Evolutionary conservation across 768 basidiomycete genomes (phyloP).

Genomic region (Tulasnella sp.): DNA sequence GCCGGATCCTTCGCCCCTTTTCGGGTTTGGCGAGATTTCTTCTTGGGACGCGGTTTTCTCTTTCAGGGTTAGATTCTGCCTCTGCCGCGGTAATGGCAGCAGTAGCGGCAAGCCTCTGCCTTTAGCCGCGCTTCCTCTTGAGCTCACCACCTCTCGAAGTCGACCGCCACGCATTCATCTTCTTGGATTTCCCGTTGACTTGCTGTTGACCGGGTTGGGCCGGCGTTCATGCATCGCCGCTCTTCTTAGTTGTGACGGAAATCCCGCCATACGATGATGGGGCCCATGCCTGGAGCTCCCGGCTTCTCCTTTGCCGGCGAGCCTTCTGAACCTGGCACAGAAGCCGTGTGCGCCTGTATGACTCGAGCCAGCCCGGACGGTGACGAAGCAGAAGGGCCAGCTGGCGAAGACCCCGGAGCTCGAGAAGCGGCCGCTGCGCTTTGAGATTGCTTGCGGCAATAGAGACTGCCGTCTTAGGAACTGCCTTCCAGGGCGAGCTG

Average conservation of each 20-base stretch:
- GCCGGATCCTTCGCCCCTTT: not conserved
- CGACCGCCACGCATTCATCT: conserved; percentile 71
- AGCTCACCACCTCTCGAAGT: conserved; percentile 86
- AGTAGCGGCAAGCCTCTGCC: conserved; percentile 32
- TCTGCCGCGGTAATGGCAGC: not conserved
- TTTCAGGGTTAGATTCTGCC: not conserved
- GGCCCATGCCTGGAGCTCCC: conserved; percentile 43
- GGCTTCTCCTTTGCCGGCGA: conserved; percentile 24
- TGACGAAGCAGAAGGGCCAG: conserved; percentile 21
- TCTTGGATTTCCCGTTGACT: conserved; percentile 66
- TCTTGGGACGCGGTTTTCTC: not conserved
- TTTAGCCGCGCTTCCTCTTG: conserved; percentile 69
- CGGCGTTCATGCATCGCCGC: conserved; percentile 51
- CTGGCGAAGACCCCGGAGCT: conserved; percentile 5
- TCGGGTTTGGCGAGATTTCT: not conserved
- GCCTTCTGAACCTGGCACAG: conserved; percentile 22
- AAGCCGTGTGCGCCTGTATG: not conserved
- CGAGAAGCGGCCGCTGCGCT: conserved; percentile 21
- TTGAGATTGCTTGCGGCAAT: conserved; percentile 5
- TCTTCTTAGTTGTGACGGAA: conserved; percentile 6
- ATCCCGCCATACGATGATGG: conserved; percentile 33
- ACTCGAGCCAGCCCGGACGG: conserved; percentile 23
- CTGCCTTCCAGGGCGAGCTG: conserved; percentile 10
- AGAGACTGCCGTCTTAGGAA: conserved; percentile 19
- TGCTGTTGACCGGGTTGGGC: conserved; percentile 34